phyloP scores from a whole-genome alignment of 2,329 filamentous ascomycete genomes.

The Macrophomina pseudophaseolina region DNA sequence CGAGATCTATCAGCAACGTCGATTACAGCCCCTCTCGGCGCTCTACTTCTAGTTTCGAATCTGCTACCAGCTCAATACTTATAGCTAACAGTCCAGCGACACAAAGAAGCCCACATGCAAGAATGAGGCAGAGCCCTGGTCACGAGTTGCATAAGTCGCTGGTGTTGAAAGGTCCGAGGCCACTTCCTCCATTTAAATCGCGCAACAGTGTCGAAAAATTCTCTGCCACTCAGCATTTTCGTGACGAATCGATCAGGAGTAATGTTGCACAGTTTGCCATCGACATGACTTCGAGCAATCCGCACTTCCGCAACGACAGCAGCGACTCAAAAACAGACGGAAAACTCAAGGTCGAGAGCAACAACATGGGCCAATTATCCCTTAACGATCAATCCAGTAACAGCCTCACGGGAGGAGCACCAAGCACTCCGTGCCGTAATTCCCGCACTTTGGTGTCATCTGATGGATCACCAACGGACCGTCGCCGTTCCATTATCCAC shows the following conservation, averaged over 20 bases:
- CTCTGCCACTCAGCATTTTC: constrained; percentile 29
- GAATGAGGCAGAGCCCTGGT: constrained; percentile 43
- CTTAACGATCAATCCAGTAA: constrained; percentile 28
- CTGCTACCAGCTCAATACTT: constrained; percentile 49
- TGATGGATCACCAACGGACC: constrained; percentile 48
- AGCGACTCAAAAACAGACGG: constrained; percentile 27
- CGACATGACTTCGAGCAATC: constrained; percentile 26
- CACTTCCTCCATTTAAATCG: constrained; percentile 25
- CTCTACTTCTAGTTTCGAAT: constrained; percentile 48
- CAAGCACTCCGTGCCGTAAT: constrained; percentile 42
- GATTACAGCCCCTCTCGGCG: constrained; percentile 42
- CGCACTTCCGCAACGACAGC: constrained; percentile 25
- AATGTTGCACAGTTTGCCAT: constrained; percentile 23
- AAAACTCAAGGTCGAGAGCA: constrained; percentile 36
- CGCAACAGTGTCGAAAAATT: background rate
- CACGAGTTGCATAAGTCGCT: constrained; percentile 42
- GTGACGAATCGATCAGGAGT: constrained; percentile 32
- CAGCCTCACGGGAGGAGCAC: background rate
- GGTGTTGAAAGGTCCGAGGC: constrained; percentile 39
- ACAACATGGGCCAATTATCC: constrained; percentile 1
- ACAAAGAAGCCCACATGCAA: constrained; percentile 32
- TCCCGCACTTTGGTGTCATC: constrained; percentile 43
- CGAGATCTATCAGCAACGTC: constrained; percentile 34
- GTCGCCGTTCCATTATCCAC: constrained; percentile 36
- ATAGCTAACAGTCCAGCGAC: constrained; percentile 44